Base-by-base conservation (phyloP, 352 stramenopile genomes). In the Pythium dissotocum region DNA sequence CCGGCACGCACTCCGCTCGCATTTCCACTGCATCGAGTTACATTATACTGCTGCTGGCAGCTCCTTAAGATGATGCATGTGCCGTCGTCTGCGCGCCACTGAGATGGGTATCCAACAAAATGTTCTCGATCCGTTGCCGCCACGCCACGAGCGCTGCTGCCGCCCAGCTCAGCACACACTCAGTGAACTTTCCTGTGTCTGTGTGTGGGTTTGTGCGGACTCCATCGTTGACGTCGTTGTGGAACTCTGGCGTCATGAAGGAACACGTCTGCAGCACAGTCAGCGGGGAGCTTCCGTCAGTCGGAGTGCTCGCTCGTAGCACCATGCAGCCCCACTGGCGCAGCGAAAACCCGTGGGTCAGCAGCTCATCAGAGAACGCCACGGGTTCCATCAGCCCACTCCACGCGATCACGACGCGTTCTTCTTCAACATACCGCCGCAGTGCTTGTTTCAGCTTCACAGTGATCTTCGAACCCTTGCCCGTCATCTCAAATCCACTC, bases 281-380 rank as follows among this genome's bases (percentile, higher is more conserved):
- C 52, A 57, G 58, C 24, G 24, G 26, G 54, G 63, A 40, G 38
- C 61, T 48, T 13, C 70, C 69, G 53, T 78, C 75, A 6, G 75
- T 65, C 2, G 13, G 68, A 4, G 21, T 24, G 21, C 21, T 24
- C 21, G 21, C 21, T 24, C 71, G 71, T 1, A 89, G 82, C 21
- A 87, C 69, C 32, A 87, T 80, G 48, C 82, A 83, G 6, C 80
- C 82, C 63, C 82, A 79, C 53, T 90, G 80, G 18, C 72, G 65
- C 61, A 90, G 89, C 44, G 72, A 78, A 52, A 85, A 67, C 33
- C 77, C 78, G 5, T 74, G 62, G 33, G 6, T 38, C 6, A 88
- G 44, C 36, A 71, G 65, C 52, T 82, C 73, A 5, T 67, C 65
- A 38, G 77, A 76, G 55, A 89, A 88, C 56, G 83, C 72, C 14